phyloP scores from a whole-genome alignment of 2,329 filamentous ascomycete species.

The Epichloe gansuensis region DNA sequence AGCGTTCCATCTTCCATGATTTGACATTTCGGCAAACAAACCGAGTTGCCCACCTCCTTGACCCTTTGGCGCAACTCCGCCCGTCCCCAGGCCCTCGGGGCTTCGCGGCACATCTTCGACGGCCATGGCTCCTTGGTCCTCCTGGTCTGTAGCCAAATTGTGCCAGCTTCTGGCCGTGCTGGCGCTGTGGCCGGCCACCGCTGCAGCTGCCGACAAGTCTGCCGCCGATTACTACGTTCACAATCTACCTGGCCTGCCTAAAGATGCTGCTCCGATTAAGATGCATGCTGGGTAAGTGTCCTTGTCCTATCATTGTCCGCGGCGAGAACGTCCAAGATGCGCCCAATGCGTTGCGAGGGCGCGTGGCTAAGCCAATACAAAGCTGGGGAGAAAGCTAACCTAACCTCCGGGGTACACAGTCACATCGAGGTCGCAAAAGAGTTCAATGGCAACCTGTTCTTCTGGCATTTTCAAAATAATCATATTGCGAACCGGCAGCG shows the following conservation, averaged over 20 bases:
- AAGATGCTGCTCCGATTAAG: constrained; percentile 60
- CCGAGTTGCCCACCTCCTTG: background rate
- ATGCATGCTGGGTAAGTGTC: constrained; percentile 89
- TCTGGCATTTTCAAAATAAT: constrained; percentile 94
- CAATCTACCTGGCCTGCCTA: constrained; percentile 71
- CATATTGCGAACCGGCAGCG: constrained; percentile 87
- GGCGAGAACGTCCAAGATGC: background rate
- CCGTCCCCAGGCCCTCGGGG: background rate
- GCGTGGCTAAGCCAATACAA: background rate
- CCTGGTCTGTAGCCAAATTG: background rate
- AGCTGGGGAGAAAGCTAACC: background rate
- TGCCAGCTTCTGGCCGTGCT: constrained; percentile 20
- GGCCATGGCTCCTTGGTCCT: constrained; percentile 3
- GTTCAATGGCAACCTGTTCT: constrained; percentile 88
- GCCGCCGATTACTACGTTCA: constrained; percentile 79
- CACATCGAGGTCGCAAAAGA: constrained; percentile 83
- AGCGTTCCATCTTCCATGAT: background rate
- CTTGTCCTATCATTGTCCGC: no score
- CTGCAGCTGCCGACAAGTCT: constrained; percentile 16
- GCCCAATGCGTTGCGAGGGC: background rate
- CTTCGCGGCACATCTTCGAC: background rate
- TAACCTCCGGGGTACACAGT: constrained; percentile 30
- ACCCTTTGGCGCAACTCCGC: background rate
- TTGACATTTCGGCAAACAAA: background rate
- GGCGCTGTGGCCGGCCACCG: constrained; percentile 29